These are phyloP conservation scores for Aspergillus sp. DNA, from an alignment of 2,329 filamentous ascomycete genomes.

Conservation along the genomic window DNA sequence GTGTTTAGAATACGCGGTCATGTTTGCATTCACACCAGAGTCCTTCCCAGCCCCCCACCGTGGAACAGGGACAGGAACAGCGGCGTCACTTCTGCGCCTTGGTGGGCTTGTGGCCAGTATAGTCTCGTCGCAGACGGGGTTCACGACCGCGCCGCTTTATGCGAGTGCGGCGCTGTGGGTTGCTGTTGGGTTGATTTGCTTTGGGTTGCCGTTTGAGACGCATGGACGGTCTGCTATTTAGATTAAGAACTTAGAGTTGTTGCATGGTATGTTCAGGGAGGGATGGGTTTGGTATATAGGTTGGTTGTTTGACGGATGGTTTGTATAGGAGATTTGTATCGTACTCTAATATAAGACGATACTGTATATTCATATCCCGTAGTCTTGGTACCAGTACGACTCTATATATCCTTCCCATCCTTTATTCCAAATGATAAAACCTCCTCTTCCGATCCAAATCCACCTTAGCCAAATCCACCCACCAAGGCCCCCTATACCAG, in stretches of 20 bases:
- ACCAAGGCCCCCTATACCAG: conserved; percentile 39
- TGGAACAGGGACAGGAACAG: conserved; percentile 30
- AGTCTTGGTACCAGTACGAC: no score
- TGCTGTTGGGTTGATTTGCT: conserved; percentile 41
- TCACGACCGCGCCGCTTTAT: conserved; percentile 47
- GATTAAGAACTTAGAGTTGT: no score
- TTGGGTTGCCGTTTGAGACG: conserved; percentile 49
- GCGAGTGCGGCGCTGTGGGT: conserved; percentile 49
- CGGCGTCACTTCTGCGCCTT: conserved; percentile 31
- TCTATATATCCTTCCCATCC: no score
- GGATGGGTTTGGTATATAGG: no score
- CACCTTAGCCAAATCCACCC: conserved; percentile 31
- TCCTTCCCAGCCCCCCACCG: conserved; percentile 29
- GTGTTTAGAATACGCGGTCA: conserved; percentile 30
- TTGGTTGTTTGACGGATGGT: not conserved
- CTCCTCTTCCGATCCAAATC: conserved; percentile 30
- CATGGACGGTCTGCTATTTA: conserved; percentile 31
- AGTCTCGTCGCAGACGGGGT: conserved; percentile 46
- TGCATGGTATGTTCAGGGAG: no score
- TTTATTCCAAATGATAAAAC: not conserved
- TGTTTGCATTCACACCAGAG: conserved; percentile 31
- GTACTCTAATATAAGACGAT: not conserved
- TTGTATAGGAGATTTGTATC: not conserved
- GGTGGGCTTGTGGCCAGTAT: conserved; percentile 44
- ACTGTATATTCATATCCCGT: no score